A percentile compares a stretch with the other conserved stretches of the same genome.
Conservation (phyloP, 2,329 filamentous ascomycete genomes). For the Aspergillus aculeatinus region DNA sequence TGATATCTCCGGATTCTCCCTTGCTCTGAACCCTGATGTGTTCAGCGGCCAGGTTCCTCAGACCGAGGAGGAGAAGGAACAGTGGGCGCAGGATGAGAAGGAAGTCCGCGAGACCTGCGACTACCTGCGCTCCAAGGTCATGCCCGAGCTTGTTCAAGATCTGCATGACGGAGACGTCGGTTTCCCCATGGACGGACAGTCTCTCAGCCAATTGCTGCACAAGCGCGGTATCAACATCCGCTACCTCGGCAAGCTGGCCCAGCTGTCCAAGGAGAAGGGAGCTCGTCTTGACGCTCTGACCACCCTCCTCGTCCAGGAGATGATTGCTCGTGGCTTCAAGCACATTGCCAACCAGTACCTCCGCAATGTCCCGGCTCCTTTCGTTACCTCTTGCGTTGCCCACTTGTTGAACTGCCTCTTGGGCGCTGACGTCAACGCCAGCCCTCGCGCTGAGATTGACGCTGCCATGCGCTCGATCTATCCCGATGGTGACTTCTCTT, state of each 20-base stretch:
- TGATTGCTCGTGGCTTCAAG: conserved; percentile 95
- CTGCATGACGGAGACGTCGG: conserved; percentile 89
- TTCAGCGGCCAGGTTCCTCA: conserved; percentile 91
- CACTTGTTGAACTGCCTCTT: conserved; percentile 94
- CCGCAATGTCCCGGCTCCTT: conserved; percentile 72
- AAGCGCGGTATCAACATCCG: conserved; percentile 96
- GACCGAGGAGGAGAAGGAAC: conserved; percentile 82
- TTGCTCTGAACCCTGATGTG: conserved; percentile 89
- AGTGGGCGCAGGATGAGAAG: conserved; percentile 79
- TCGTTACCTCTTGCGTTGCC: conserved; percentile 75
- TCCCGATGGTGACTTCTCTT: conserved; percentile 76
- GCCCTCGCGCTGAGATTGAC: conserved; percentile 76
- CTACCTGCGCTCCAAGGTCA: conserved; percentile 71
- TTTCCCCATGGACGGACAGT: conserved; percentile 98
- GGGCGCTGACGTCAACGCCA: conserved; percentile 71
- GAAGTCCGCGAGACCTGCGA: conserved; percentile 82
- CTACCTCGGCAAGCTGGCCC: conserved; percentile 84
- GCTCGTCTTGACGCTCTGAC: conserved; percentile 74
- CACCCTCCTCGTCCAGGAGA: conserved; percentile 80
- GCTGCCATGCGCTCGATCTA: conserved; percentile 72
- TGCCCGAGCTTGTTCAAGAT: conserved; percentile 83
- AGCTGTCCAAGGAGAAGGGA: conserved; percentile 65
- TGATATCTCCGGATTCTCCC: conserved; percentile 82
- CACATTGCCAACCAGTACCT: conserved; percentile 80
- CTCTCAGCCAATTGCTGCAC: conserved; percentile 82